phyloP scores from a whole-genome alignment of 73 alveolate species.

The Stentor coeruleus region DNA sequence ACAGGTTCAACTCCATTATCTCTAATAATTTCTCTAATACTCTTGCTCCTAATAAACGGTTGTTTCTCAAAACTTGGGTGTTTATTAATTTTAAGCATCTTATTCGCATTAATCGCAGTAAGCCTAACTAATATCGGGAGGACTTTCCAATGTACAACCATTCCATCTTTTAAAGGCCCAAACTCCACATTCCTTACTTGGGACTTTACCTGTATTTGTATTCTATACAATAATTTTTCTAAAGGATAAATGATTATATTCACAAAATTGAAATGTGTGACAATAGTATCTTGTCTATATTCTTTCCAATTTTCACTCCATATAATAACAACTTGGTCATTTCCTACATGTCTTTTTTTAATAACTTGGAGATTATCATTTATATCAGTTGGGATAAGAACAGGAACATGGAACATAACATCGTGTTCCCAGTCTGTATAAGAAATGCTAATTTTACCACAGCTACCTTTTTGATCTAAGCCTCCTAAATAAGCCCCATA shows the following conservation, averaged over 20 bases:
- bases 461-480: conserved; percentile 16
- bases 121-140: neutral
- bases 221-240: neutral
- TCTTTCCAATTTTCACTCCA: conserved; percentile 24
- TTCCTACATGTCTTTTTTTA: conserved; percentile 30
- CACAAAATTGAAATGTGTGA: conserved; percentile 19
- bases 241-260: conserved; percentile 18
- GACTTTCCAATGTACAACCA: conserved; percentile 7
- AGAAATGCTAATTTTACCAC: conserved; percentile 1
- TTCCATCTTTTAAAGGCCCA: conserved; percentile 30
- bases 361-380: conserved; percentile 11
- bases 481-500: neutral
- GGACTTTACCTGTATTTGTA: neutral
- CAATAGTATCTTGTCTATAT: conserved; percentile 5
- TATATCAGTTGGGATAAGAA: conserved; percentile 22
- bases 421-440: conserved; percentile 20
- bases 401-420: conserved; percentile 14
- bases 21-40: neutral
- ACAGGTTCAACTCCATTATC: neutral
- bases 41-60: neutral
- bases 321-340: conserved; percentile 10
- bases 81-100: neutral
- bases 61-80: neutral
- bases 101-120: conserved; percentile 16
- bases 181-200: neutral